Base-by-base conservation (phyloP, 768 basidiomycete genomes). In the Gloeophyllum trabeum region DNA sequence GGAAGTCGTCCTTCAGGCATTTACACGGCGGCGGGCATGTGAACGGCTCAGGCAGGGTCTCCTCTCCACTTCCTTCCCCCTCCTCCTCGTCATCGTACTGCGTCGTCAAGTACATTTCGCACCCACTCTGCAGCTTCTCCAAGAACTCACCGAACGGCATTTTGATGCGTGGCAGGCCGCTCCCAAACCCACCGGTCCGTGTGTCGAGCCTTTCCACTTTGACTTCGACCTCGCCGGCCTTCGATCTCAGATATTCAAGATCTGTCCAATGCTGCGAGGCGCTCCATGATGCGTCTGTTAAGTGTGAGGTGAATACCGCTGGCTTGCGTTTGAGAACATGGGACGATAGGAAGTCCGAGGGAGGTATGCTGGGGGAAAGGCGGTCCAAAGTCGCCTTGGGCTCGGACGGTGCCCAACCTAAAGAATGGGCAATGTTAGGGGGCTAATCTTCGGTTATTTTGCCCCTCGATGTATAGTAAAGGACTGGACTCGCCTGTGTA, bases 21-120 rank as follows among this genome's bases (percentile, higher is more conserved):
- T 58, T 51, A 0, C 55, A 50, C 7, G 58, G 58, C 10, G 56
- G 55, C 5, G 58, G 55, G 19, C 56, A 53, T 14, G 52, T 44
- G 1, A 55, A 56, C 35, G 48, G 24, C 6, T 23, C 12, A n/a
- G 39, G 36, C 6, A 41, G 6, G 18, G 34, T 10, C 7, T 7
- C 7, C 16, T 30, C 28, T 7, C 16, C 28, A 21, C 7, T 7
- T 7, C 7, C 20, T 21, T 37, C 42, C 21, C 54, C 51, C 21
- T 42, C 38, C 35, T 55, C 54, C 18, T 51, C 45, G 13, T 56
- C 56, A 19, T 52, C 49, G 35, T 60, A 60, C 39, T 60, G 56
- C 5, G 58, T 60, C 23, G 58, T 60, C 4, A 60, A 46, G 40
- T 60, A 58, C 5, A 48, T 48, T 22, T 51, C 23, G 0, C 52